Evolutionary conservation across 2,329 filamentous ascomycete species (phyloP), one percentile per base, ranked within the genome.

Genomic region (Beauveria sp.): DNA sequence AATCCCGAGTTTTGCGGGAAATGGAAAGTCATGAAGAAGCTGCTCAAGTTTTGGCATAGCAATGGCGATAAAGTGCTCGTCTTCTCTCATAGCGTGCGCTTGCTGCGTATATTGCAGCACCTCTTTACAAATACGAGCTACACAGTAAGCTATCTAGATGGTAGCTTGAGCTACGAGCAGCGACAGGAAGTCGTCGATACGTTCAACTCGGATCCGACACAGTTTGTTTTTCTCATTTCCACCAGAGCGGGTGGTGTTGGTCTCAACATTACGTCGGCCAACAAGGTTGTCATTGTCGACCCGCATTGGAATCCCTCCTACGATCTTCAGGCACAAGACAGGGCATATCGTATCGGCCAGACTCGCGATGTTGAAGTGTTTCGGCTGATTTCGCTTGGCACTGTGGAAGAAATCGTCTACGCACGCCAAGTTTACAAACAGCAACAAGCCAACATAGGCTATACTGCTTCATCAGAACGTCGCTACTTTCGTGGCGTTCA

Each of bases 361-460:
- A 86, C 85, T 0, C 83, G 95, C 22, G 91, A 98, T 69, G 95
- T 99, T 0, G 95, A 99, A 71, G 93, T 98, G 1, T 98, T 96
- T 72, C 87, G 95, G 4, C 83, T 99, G 1, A 86, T 99, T 20
- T 93, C 90, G 2, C 87, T 90, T 1, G 95, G 95, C 0, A 98
- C 95, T 0, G 91, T 99, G 18, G 95, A 99, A 71, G 95, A 99
- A 73, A 95, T 97, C 60, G 91, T 98, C 8, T 99, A 99, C 69
- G 95, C 93, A 0, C 84, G 95, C 7, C 95, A 99, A 69, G 95
- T 99, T 45, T 99, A 99, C 81, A 99, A 99, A 74, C 95, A 99
- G 71, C 95, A 99, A 70, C 95, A 98, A 76, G 93, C 95, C 28
- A 98, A 97, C 69, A 98, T 99, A 63, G 95, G 91, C 1, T 98